Base-by-base conservation (phyloP, 345 rosid genomes). In the Euphorbia lathyris region DNA sequence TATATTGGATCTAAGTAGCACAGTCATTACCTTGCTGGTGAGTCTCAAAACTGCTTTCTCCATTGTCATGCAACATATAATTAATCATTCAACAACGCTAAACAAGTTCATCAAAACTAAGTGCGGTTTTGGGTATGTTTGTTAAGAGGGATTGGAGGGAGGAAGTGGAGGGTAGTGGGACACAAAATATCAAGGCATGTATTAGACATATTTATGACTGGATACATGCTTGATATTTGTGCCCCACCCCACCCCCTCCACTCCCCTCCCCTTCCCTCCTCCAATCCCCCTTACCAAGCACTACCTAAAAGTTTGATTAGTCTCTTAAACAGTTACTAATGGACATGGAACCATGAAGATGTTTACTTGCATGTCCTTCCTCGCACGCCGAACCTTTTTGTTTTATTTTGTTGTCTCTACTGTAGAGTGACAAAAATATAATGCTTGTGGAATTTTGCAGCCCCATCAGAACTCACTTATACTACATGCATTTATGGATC, bases 391-490 rank as follows among this genome's bases (percentile, higher is more conserved):
- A 16, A 14, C 16, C 23, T 19, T 48, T 25, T 65, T 43, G 5
- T 65, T 65, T 65, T 25, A 0, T 67, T 27, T 30, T 29, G 20
- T 22, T 14, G 9, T 34, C 22, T 55, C 30, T 8, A 16, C 9
- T 68, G 57, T 69, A 76, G 70, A 78, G 50, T 74, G 68, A 63
- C 66, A 63, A 50, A 71, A 74, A 27, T 45, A 69, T 50, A 30
- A 66, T 70, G 56, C 29, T 34, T 42, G n/a, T 82, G 76, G 85
- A 78, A 72, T 86, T 84, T 87, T 89, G 92, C 99, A 95, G 99
- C 98, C 98, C 61, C 97, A 92, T 84, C 99, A 95, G 83, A 95
- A 95, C 83, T 95, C 98, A 14, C 97, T 95, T 68, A 92, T 95
- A 72, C 86, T 95, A 52, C 96, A 95, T 65, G 96, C 97, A 0